Evolutionary conservation across 1,284 basidiomycete genomes (phyloP), one percentile per base, ranked within the genome.

Genomic region (Agaricales sp.): DNA sequence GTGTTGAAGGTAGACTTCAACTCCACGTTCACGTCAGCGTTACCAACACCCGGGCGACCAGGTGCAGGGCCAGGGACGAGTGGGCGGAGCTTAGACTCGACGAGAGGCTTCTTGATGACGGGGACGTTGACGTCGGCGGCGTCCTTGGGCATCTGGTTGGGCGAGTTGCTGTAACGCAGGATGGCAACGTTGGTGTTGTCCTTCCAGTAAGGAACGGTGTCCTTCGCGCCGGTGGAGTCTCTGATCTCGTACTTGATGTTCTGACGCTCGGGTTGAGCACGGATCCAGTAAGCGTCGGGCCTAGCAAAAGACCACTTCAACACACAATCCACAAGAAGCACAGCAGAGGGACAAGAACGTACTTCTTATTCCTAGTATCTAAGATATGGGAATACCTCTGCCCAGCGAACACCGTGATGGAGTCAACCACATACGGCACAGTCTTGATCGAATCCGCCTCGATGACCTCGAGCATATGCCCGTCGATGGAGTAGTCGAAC

Each of bases 391-490:
- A 58, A 21, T 45, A 45, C 11, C 44, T 21, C 18, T 45, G 44
- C 8, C 44, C 44, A 13, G 44, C 44, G 21, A 22, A 26, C 8
- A 45, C 20, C 26, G 64, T 60, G 23, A 75, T 58, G 1, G 58
- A 58, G 49, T 73, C 68, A 2, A 68, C 67, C 2, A 45, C 52
- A 38, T 60, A 52, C 1, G 67, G 62, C 44, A 65, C 39, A 6
- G 41, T 59, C 51, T 59, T 60, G 38, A 60, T 53, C 14, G 62
- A 61, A 37, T 68, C 66, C 16, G 54, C 61, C 51, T 67, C 67
- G 47, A 68, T 68, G 52, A 68, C 51, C 8, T 62, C 67, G 55
- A 68, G 48, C 41, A 56, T 60, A 55, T 69, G 66, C 6, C 58
- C 58, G 38, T 65, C 61, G 49, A 69, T 64, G 14, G 60, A 55